Percentiles rank a stretch among this genome's conserved stretches.
Conservation (phyloP, 2,329 filamentous ascomycete genomes). For the Phyllosticta paracitricarpa region DNA sequence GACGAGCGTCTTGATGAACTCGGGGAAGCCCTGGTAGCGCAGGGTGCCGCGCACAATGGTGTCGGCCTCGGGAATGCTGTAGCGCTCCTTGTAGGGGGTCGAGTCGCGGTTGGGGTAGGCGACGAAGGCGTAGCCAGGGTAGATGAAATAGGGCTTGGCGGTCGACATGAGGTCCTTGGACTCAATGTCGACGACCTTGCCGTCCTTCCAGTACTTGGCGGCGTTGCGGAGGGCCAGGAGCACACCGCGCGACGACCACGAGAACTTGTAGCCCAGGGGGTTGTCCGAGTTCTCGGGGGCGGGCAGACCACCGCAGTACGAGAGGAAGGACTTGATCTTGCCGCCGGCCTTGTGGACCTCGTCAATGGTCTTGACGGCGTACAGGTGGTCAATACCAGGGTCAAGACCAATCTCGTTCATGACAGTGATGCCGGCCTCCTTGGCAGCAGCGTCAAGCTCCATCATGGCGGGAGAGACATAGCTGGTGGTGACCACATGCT, state of each 20-base stretch:
- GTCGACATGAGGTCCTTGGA: conserved; percentile 68
- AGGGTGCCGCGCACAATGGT: conserved; percentile 79
- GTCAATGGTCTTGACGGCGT: conserved; percentile 79
- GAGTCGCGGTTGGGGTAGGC: conserved; percentile 91
- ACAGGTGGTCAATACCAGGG: conserved; percentile 64
- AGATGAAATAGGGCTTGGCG: conserved; percentile 85
- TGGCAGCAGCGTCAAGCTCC: conserved; percentile 72
- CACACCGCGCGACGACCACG: conserved; percentile 65
- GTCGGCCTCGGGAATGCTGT: conserved; percentile 83
- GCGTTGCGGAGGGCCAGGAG: conserved; percentile 76
- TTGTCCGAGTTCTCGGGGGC: conserved; percentile 68
- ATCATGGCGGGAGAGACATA: conserved; percentile 90
- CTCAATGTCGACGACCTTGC: conserved; percentile 51
- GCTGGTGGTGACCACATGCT: conserved; percentile 88
- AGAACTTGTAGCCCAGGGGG: conserved; percentile 90
- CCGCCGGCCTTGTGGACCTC: conserved; percentile 80
- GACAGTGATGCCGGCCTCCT: conserved; percentile 88
- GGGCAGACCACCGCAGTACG: conserved; percentile 71
- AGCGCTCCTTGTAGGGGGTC: conserved; percentile 76
- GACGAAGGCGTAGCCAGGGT: conserved; percentile 79
- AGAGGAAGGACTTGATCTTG: conserved; percentile 72
- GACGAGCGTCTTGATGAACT: conserved; percentile 79
- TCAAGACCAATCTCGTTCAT: conserved; percentile 90
- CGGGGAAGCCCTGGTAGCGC: conserved; percentile 79
- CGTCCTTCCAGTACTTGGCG: conserved; percentile 74